These are phyloP conservation scores for Neurospora intermedia DNA, from an alignment of 495 filamentous ascomycete genomes.

Conservation along the genomic window DNA sequence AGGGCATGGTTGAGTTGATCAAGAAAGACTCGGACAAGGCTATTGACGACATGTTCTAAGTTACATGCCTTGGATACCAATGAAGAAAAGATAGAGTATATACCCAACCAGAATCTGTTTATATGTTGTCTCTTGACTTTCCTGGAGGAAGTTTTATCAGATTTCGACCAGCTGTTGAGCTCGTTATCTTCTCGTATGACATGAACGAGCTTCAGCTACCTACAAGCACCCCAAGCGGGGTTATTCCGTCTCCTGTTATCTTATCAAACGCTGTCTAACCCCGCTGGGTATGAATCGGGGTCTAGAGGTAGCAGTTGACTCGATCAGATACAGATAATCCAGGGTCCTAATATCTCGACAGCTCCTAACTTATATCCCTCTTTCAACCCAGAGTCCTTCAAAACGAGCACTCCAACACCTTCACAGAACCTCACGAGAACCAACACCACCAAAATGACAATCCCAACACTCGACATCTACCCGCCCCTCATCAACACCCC, in stretches of 20 bases:
- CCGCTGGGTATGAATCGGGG: background rate
- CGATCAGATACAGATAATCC: background rate
- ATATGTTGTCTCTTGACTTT: background rate
- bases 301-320: background rate
- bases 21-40: slow-evolving; percentile 87
- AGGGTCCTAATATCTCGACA: background rate
- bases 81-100: background rate
- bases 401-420: background rate
- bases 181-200: background rate
- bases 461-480: slow-evolving; percentile 33
- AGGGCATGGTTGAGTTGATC: slow-evolving; percentile 94
- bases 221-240: slow-evolving; percentile 5
- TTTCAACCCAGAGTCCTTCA: background rate
- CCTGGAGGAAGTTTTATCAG: background rate
- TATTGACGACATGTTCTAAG: slow-evolving; percentile 72
- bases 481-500: slow-evolving; percentile 63
- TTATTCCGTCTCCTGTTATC: slow-evolving; percentile 6
- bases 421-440: background rate
- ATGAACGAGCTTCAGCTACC: background rate
- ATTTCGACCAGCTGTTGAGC: background rate
- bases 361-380: background rate
- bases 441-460: background rate
- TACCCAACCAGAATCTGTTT: background rate
- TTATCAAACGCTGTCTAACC: slow-evolving; percentile 8
- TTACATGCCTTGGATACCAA: background rate